A percentile compares a stretch with the other conserved stretches of the same genome.
Conservation (phyloP, 2,329 filamentous ascomycete species). For the Amesomyces nigricolor region DNA sequence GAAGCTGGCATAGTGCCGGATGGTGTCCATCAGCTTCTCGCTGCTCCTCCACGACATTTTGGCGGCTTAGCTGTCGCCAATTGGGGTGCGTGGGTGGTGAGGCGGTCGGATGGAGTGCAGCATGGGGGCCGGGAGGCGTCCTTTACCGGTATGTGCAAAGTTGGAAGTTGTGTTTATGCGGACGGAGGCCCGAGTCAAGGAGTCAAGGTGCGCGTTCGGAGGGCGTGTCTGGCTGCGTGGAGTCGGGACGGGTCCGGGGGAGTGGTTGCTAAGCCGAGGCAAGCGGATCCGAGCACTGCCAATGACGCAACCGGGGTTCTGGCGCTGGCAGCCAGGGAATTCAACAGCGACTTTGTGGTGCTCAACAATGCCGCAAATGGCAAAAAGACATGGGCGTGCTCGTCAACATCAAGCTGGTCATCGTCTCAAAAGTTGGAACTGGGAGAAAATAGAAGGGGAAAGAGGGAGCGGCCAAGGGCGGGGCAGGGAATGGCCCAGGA, state of each 20-base stretch:
- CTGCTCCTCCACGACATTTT: slow-evolving; percentile 92
- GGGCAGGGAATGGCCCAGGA: slow-evolving; percentile 8
- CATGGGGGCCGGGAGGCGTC: slow-evolving; percentile 16
- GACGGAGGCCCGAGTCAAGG: not conserved
- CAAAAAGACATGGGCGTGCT: slow-evolving; percentile 1
- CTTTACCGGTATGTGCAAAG: not conserved
- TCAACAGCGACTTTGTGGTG: not conserved
- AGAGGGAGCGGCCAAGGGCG: not conserved
- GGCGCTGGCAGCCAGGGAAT: not conserved
- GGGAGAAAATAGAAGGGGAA: not conserved
- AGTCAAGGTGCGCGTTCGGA: not conserved
- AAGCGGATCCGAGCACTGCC: slow-evolving; percentile 20
- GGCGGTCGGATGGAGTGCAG: slow-evolving; percentile 18
- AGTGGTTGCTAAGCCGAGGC: slow-evolving; percentile 23
- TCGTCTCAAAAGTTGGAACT: not conserved
- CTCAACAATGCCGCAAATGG: slow-evolving; percentile 12
- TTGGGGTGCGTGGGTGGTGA: slow-evolving; percentile 20
- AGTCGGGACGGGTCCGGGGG: slow-evolving; percentile 11
- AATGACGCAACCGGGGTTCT: slow-evolving; percentile 24
- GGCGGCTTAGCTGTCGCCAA: slow-evolving; percentile 29
- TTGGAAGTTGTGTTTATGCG: not conserved
- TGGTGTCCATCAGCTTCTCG: slow-evolving; percentile 89
- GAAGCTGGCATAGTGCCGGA: slow-evolving; percentile 94
- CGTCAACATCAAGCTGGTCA: slow-evolving; percentile 6
- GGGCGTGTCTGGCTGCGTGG: slow-evolving; percentile 3